Base-by-base conservation (phyloP, 352 stramenopile genomes). In the Phytophthora quininea region DNA sequence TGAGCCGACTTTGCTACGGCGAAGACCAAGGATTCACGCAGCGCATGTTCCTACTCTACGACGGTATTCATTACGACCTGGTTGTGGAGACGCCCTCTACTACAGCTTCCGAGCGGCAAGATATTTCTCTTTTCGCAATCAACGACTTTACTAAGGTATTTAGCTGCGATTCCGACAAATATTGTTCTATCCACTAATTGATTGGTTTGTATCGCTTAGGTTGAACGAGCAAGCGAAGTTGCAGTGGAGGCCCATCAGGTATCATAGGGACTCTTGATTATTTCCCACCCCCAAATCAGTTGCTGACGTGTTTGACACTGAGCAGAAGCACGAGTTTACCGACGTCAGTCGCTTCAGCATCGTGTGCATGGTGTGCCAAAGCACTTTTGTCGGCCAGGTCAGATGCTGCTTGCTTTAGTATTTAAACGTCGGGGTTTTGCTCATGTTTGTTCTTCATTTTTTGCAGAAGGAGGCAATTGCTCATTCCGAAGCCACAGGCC, bases 61-160 rank as follows among this genome's bases (percentile, higher is more conserved):
- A 96, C 57, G 88, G 88, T 32, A 88, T 95, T 40, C 88, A 96
- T 54, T 96, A 96, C 61, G 88, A 96, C 62, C 58, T 93, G 27
- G 77, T 94, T 14, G 83, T 92, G 9, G 87, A 95, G 50, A 62
- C 78, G 0, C 73, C 80, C 12, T 89, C 76, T 0, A 59, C 74
- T 19, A 77, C 69, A 6, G 75, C 82, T 11, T 62, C 80, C 0
- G 77, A 89, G 54, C 79, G 71, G 32, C 76, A 83, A 15, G 85
- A 95, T 48, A 71, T 75, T 31, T 82, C 82, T 11, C 73, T 92
- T 12, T 95, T 95, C 51, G 56, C 85, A 3, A 93, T 95, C 65
- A 95, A 95, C 51, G 85, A 95, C 71, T 93, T 95, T 43, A 54
- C 69, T n/a, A 95, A 93, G 72, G 86, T 91, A 37, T 24, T 24